A percentile compares a stretch with the other conserved stretches of the same genome.
phyloP scores from a whole-genome alignment of 768 basidiomycete genomes.

The Gloeostereum incarnatum region DNA sequence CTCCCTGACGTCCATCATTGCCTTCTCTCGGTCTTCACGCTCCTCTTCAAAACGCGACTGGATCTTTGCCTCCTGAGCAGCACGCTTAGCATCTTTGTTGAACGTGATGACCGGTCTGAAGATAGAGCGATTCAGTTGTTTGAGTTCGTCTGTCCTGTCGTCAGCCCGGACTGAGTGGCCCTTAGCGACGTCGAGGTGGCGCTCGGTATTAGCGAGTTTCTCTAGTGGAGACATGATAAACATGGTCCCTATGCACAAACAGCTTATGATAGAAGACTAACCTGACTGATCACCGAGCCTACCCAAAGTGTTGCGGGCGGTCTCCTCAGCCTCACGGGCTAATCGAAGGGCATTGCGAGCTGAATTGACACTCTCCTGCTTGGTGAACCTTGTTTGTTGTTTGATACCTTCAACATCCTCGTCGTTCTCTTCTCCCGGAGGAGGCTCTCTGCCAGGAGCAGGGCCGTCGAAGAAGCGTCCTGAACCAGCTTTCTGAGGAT shows the following conservation, averaged over 20 bases:
- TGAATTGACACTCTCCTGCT: slow-evolving; percentile 86
- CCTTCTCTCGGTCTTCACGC: slow-evolving; percentile 72
- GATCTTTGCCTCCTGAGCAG: slow-evolving; percentile 78
- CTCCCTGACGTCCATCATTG: slow-evolving; percentile 79
- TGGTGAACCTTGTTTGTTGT: slow-evolving; percentile 77
- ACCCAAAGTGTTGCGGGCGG: slow-evolving; percentile 73
- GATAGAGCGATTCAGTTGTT: slow-evolving; percentile 90
- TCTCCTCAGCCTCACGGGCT: slow-evolving; percentile 96
- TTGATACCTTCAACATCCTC: slow-evolving; percentile 95
- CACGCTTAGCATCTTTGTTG: slow-evolving; percentile 89
- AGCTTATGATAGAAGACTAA: slow-evolving; percentile 22
- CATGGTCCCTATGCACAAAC: background rate
- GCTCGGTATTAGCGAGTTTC: slow-evolving; percentile 88
- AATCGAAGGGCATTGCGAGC: slow-evolving; percentile 89
- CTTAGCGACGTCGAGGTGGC: slow-evolving; percentile 88
- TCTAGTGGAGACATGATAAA: slow-evolving; percentile 30
- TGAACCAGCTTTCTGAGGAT: slow-evolving; percentile 46
- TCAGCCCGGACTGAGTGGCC: slow-evolving; percentile 80
- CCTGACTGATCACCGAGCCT: slow-evolving; percentile 92
- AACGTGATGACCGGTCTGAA: slow-evolving; percentile 88
- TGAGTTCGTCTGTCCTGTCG: slow-evolving; percentile 90
- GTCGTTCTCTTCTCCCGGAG: slow-evolving; percentile 66
- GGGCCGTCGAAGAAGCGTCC: slow-evolving; percentile 68
- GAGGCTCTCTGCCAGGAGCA: slow-evolving; percentile 28
- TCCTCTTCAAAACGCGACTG: slow-evolving; percentile 85